Evolutionary conservation across 306 rosid genomes (phyloP), one percentile per base, ranked within the genome.

Genomic region (Mucuna pruriens): DNA sequence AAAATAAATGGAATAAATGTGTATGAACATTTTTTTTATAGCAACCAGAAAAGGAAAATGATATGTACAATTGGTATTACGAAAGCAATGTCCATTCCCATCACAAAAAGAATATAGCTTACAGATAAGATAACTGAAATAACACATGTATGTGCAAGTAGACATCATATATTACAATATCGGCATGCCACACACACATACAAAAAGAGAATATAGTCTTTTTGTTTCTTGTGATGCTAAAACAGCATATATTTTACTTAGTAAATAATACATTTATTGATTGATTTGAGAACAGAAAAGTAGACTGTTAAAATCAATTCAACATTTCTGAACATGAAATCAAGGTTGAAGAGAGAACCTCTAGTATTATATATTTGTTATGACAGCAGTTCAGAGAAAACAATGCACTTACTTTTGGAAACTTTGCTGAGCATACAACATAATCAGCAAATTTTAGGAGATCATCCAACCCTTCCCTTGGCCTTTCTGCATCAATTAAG

Each of bases 381-480:
- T 3, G 4, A 67, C 29, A 64, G 16, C 44, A 54, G 23, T 75
- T 87, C 15, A 25, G 54, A 46, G 81, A 46, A 78, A 76, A 81
- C 25, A 69, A 67, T 71, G 54, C 78, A 86, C 92, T 90, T 87
- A 77, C 99, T 91, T 72, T 83, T 3, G 99, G 99, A 87, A 95
- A 95, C 60, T 85, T 89, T 1, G 82, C 84, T 9, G 99, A 90
- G 85, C 98, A 95, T 70, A 95, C 90, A 13, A 83, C 90, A 87
- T 93, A 93, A 74, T 85, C 90, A 74, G 98, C 89, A 52, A 89
- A 83, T 57, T 85, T 66, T 44, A 93, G 87, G 83, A 95, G 97
- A 88, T 89, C 94, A 84, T 90, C 94, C 83, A 93, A 82, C 80
- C 98, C 98, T 87, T 95, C 98, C 88, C 98, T 91, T 16, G 82